These are phyloP conservation scores for Fusarium sp. DNA, from an alignment of 2,329 filamentous ascomycete genomes.

Conservation along the genomic window DNA sequence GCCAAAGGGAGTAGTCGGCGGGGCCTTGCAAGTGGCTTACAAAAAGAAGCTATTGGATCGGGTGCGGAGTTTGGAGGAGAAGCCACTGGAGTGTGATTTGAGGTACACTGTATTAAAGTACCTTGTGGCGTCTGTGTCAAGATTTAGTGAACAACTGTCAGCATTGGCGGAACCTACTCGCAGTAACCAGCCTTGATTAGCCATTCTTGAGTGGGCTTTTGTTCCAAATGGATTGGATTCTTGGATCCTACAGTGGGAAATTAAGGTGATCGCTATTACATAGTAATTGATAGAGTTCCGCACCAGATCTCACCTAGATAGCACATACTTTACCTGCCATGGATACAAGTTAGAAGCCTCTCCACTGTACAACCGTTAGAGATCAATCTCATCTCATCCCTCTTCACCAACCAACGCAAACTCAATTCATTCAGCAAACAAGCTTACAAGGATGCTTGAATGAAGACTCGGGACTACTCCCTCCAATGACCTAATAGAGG, in stretches of 20 bases:
- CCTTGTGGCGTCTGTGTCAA: slow-evolving; percentile 24
- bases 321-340: background rate
- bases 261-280: slow-evolving; percentile 11
- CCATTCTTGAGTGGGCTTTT: background rate
- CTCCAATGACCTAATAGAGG: background rate
- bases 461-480: background rate
- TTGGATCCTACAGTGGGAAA: background rate
- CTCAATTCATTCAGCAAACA: slow-evolving; percentile 11
- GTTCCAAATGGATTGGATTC: background rate
- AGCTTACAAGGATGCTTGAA: slow-evolving; percentile 9
- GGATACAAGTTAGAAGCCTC: background rate
- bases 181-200: background rate
- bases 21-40: background rate
- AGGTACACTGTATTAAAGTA: slow-evolving; percentile 21
- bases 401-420: slow-evolving; percentile 14
- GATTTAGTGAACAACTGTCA: slow-evolving; percentile 40
- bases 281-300: background rate
- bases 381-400: background rate
- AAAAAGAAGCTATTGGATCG: background rate
- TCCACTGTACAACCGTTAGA: slow-evolving; percentile 14
- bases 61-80: background rate
- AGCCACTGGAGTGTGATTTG: background rate
- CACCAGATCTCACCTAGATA: background rate
- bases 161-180: slow-evolving; percentile 32
- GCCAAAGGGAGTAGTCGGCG: background rate